Evolutionary conservation across 441 rosid genomes (phyloP).

Genomic region (Erysimum cheiri): DNA sequence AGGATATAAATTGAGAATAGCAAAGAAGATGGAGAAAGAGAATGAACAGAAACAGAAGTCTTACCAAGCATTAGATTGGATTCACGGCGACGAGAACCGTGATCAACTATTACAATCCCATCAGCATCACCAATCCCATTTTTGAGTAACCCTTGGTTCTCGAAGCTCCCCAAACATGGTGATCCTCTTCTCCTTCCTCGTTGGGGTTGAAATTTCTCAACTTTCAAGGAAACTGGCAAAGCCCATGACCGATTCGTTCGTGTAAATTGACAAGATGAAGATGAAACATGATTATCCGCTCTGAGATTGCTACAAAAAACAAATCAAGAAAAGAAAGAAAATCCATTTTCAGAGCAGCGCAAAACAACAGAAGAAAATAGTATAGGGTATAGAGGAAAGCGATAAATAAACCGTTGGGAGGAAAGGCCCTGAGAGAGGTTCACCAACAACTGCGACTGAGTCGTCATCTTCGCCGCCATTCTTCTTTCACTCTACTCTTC

Average conservation of each 20-base stretch:
- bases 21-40: background rate
- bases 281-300: slow-evolving; percentile 18
- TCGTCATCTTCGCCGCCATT: slow-evolving; percentile 18
- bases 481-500: background rate
- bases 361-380: background rate
- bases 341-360: background rate
- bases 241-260: slow-evolving; percentile 35
- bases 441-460: slow-evolving; percentile 32
- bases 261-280: slow-evolving; percentile 18
- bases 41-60: slow-evolving; percentile 22
- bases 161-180: slow-evolving; percentile 36
- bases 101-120: slow-evolving; percentile 89
- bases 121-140: slow-evolving; percentile 59
- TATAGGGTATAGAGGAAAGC: background rate
- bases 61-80: slow-evolving; percentile 90
- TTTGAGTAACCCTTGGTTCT: slow-evolving; percentile 43
- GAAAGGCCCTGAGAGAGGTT: slow-evolving; percentile 8
- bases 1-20: background rate
- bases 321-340: background rate
- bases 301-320: slow-evolving; percentile 10
- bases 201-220: slow-evolving; percentile 25
- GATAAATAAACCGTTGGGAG: slow-evolving; percentile 28
- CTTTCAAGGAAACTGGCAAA: slow-evolving; percentile 37
- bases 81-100: slow-evolving; percentile 87
- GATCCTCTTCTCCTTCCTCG: slow-evolving; percentile 34